These are phyloP conservation scores for Chamaecrista fasciculata DNA, from an alignment of 306 rosid genomes.

Conservation along the genomic window DNA sequence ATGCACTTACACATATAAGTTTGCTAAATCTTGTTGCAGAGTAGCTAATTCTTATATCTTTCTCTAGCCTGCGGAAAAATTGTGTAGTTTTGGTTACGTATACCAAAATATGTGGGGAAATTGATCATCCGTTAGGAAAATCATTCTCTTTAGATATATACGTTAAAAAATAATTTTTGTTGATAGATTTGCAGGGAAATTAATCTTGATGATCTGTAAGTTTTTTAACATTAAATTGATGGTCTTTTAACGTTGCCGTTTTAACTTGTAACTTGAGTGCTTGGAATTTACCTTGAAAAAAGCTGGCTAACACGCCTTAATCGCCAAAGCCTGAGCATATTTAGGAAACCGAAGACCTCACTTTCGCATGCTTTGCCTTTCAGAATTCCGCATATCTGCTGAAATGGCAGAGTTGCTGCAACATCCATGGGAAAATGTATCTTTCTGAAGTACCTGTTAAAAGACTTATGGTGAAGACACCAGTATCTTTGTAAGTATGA, in stretches of 20 bases:
- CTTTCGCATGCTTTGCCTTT: slow-evolving; percentile 33
- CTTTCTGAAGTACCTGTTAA: slow-evolving; percentile 57
- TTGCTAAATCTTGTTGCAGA: slow-evolving; percentile 58
- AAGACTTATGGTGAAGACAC: slow-evolving; percentile 15
- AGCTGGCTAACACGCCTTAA: slow-evolving; percentile 71
- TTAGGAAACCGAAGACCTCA: slow-evolving; percentile 58
- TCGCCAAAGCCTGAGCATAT: slow-evolving; percentile 86
- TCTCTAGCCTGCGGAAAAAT: slow-evolving; percentile 66
- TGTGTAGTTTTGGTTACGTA: slow-evolving; percentile 7
- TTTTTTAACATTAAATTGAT: neutral
- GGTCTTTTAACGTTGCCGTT: neutral
- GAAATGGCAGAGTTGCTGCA: slow-evolving; percentile 77
- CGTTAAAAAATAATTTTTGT: neutral
- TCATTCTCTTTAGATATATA: neutral
- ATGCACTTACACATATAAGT: slow-evolving; percentile 65
- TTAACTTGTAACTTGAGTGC: neutral
- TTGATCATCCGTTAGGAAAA: neutral
- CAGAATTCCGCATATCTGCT: slow-evolving; percentile 46
- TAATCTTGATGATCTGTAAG: neutral
- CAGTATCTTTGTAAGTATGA: neutral
- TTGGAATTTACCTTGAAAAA: slow-evolving; percentile 56
- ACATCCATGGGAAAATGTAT: slow-evolving; percentile 65
- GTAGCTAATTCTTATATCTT: slow-evolving; percentile 82
- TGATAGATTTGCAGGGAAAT: neutral
- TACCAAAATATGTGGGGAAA: neutral